phyloP scores from a whole-genome alignment of 169 alveolate genomes.

The Eimeria tenella region DNA sequence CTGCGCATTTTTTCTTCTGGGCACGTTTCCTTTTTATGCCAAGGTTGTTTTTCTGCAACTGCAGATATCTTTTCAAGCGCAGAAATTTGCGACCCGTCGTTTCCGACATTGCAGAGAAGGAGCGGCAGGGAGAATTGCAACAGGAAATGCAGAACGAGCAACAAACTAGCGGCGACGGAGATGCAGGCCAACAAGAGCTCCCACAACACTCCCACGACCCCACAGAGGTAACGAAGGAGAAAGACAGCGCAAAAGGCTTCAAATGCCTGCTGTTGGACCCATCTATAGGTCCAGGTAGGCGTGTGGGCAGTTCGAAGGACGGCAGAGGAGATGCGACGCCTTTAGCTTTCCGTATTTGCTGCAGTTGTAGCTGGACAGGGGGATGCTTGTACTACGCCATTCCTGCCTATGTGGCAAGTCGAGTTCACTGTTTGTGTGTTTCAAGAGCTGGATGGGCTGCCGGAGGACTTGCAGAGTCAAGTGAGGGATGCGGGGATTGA shows the following conservation, averaged over 20 bases:
- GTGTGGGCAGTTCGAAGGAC: not conserved
- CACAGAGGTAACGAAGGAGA: not conserved
- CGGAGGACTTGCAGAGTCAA: slow-evolving; percentile 20
- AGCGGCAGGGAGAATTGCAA: slow-evolving; percentile 13
- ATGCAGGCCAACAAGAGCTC: not conserved
- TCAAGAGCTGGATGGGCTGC: slow-evolving; percentile 43
- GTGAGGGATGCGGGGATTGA: not conserved
- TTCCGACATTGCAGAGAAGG: not conserved
- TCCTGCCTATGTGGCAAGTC: not conserved
- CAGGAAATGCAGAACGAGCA: not conserved
- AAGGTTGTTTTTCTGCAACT: not conserved
- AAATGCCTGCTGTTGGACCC: slow-evolving; percentile 52
- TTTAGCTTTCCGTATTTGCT: not conserved
- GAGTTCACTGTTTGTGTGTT: not conserved
- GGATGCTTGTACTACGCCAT: not conserved
- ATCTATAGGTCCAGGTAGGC: slow-evolving; percentile 53
- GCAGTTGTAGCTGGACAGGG: not conserved
- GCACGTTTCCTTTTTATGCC: too few species aligned
- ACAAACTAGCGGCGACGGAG: too few species aligned
- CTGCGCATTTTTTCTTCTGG: not conserved
- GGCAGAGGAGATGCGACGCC: not conserved
- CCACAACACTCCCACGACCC: not conserved
- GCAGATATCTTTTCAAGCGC: slow-evolving; percentile 46
- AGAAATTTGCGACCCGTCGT: slow-evolving; percentile 47
- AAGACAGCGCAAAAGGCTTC: not conserved